phyloP scores from a whole-genome alignment of 768 basidiomycete species.

The Floccularia luteovirens region DNA sequence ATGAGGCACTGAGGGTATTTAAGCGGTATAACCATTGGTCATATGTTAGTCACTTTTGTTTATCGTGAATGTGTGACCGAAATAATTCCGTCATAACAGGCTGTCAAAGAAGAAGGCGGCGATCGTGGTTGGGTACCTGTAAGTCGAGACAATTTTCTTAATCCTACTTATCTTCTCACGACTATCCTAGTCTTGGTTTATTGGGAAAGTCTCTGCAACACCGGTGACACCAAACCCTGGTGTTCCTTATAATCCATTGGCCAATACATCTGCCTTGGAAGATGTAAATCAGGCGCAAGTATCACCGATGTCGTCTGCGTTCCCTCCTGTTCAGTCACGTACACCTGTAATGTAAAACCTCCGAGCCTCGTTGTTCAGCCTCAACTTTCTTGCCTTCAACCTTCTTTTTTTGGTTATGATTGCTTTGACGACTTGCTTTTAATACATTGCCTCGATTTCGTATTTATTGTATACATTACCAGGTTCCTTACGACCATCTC shows the following conservation, averaged over 20 bases:
- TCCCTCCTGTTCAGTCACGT: constrained; percentile 45
- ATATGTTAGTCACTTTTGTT: constrained; percentile 46
- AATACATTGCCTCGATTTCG: too few species aligned
- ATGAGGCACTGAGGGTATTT: constrained; percentile 86
- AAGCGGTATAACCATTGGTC: constrained; percentile 99
- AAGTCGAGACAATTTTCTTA: constrained; percentile 20
- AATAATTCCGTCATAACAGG: constrained; percentile 34
- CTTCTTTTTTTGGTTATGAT: background rate
- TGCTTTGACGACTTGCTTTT: background rate
- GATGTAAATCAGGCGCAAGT: constrained; percentile 41
- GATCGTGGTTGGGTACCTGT: constrained; percentile 96
- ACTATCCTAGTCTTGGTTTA: constrained; percentile 75
- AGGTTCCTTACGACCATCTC: too few species aligned
- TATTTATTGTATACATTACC: too few species aligned
- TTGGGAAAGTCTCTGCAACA: constrained; percentile 67
- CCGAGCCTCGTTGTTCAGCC: background rate
- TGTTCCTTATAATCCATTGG: constrained; percentile 18
- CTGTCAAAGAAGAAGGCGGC: constrained; percentile 89
- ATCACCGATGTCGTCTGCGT: constrained; percentile 82
- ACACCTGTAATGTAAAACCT: background rate
- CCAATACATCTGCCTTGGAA: constrained; percentile 20
- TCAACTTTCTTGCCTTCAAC: background rate
- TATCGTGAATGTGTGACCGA: constrained; percentile 4
- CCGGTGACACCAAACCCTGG: constrained; percentile 38
- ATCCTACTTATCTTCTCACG: constrained; percentile 1